Conservation (phyloP, 2,329 filamentous ascomycete species). For the Sordariomycetes sp. region DNA sequence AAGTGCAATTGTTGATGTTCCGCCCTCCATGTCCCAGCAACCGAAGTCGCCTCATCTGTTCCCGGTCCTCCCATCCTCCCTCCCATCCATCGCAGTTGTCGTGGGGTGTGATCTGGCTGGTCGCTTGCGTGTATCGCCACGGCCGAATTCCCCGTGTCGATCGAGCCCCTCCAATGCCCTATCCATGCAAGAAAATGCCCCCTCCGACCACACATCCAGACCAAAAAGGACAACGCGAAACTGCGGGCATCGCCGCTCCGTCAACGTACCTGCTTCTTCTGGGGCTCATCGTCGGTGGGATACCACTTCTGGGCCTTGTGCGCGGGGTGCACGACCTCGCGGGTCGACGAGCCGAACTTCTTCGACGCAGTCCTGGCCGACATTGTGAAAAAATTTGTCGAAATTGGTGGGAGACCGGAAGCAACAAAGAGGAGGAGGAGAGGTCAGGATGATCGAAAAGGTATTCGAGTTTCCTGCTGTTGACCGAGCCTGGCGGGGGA, state of each 20-base stretch:
- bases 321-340: slow-evolving; percentile 74
- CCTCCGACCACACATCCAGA: neutral
- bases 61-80: neutral
- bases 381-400: slow-evolving; percentile 32
- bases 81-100: neutral
- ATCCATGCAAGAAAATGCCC: neutral
- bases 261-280: slow-evolving; percentile 81
- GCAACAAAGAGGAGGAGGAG: slow-evolving; percentile 7
- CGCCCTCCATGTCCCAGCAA: neutral
- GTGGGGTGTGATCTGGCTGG: neutral
- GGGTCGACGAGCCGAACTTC: slow-evolving; percentile 96
- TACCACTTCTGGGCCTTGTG: slow-evolving; percentile 99
- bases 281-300: slow-evolving; percentile 81
- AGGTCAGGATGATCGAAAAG: neutral
- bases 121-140: neutral
- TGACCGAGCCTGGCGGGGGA: slow-evolving; percentile 1
- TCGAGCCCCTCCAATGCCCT: slow-evolving; percentile 1
- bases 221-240: neutral
- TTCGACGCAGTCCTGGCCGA: slow-evolving; percentile 56
- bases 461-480: slow-evolving; percentile 6
- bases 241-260: neutral
- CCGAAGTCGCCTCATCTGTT: neutral
- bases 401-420: slow-evolving; percentile 18
- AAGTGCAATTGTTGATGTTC: neutral
- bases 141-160: neutral